Base-by-base conservation (phyloP, 352 stramenopile species). In the Peronospora belbahrii region DNA sequence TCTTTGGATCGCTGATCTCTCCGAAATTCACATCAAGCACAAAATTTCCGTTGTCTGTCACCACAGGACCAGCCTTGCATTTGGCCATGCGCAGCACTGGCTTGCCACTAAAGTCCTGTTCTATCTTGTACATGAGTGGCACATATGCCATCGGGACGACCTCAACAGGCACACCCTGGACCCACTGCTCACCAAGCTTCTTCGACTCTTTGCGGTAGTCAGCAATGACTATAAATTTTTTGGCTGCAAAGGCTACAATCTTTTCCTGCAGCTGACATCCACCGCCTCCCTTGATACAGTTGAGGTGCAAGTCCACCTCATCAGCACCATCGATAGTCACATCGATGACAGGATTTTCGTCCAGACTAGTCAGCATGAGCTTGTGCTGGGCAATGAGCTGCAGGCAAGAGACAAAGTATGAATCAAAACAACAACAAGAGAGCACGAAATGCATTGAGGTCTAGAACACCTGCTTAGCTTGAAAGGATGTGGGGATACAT, bases 301-400 rank as follows among this genome's bases (percentile, higher is more conserved):
- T 98, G 37, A 99, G 78, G 47, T 95, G 78, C n/a, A 65, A 40
- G 62, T 99, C 96, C 40, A 98, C 96, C 62, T 98, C 94, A 70
- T 99, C 96, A 10, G 96, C 96, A 35, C 96, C 96, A 75, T 99
- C 96, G 62, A 99, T 98, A 25, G 96, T 96, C 52, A 99, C 94
- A 74, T 99, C 96, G 35, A 99, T 93, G 52, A 90, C 76, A 22
- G 82, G 75, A 42, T 74, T 59, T 46, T 85, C 73, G 52, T 91
- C 81, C 46, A 94, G 65, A 59, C 83, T 89, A 17, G 74, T 87
- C 40, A 94, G 62, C 44, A 62, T 69, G 28, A 95, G 75, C 36
- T 77, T 72, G 52, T 90, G 54, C 58, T 94, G 62, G 43, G 66
- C 52, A 42, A 95, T 88, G 44, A 94, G 83, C 70, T 98, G 33